These are phyloP conservation scores for Monilinia fructicola DNA, from an alignment of 2,329 filamentous ascomycete genomes.

Conservation along the genomic window DNA sequence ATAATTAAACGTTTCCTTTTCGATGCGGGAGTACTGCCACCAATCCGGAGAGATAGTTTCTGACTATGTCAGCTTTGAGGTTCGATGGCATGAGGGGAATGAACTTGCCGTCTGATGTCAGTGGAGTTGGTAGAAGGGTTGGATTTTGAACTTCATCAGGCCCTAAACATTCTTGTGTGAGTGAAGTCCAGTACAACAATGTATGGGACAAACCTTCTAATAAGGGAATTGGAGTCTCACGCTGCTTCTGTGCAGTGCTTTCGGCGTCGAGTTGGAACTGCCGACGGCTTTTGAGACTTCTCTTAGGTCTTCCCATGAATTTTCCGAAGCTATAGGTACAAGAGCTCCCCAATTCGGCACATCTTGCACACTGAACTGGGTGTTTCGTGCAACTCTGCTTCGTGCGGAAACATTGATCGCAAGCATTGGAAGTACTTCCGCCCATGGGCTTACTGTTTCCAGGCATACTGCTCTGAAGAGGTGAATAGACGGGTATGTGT, in stretches of 20 bases:
- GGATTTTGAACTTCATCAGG: not conserved
- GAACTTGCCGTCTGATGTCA: slow-evolving; percentile 1
- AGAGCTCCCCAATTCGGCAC: not conserved
- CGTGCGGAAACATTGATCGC: slow-evolving; percentile 8
- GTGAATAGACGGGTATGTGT: not conserved
- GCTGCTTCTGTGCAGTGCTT: not conserved
- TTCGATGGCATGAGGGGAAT: not conserved
- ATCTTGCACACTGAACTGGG: slow-evolving; percentile 5
- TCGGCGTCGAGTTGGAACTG: not conserved
- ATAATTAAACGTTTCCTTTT: not conserved
- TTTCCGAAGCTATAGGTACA: slow-evolving; percentile 5
- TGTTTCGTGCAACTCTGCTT: slow-evolving; percentile 8
- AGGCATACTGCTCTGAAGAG: not conserved
- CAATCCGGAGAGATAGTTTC: not conserved
- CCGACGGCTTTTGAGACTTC: not conserved
- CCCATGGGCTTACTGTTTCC: not conserved
- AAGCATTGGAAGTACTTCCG: slow-evolving; percentile 8
- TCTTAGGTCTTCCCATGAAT: slow-evolving; percentile 4
- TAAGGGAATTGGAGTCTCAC: not conserved
- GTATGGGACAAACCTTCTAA: not conserved
- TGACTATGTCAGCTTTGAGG: not conserved
- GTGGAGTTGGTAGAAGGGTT: not conserved
- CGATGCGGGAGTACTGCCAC: not conserved
- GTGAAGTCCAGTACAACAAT: not conserved
- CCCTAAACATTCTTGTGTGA: not conserved